phyloP scores from a whole-genome alignment of 768 basidiomycete species.

The Erythrobasidium yunnanense region DNA sequence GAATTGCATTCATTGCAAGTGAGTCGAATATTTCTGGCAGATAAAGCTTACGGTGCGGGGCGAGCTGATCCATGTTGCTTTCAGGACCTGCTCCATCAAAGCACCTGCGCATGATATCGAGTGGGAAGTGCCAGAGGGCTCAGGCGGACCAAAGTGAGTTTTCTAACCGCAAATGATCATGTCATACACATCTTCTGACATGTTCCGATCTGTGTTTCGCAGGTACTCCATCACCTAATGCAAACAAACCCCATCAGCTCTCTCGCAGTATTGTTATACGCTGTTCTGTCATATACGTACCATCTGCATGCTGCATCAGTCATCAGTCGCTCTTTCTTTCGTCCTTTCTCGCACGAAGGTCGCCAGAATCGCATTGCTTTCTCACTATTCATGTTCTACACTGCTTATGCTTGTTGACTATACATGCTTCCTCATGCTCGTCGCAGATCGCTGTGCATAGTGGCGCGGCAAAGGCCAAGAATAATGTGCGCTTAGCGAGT shows the following conservation, averaged over 20 bases:
- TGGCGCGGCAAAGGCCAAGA: no score
- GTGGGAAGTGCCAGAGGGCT: conserved; percentile 93
- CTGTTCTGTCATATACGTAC: no score
- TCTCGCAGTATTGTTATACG: no score
- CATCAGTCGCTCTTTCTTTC: no score
- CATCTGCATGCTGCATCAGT: no score
- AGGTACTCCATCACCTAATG: conserved; percentile 21
- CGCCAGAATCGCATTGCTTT: no score
- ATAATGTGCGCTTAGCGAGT: no score
- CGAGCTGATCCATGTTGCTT: neutral
- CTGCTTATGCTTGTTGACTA: no score
- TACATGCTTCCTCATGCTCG: no score
- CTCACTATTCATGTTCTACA: no score
- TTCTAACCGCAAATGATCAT: neutral
- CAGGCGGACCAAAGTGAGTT: conserved; percentile 76
- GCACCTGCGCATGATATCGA: conserved; percentile 92
- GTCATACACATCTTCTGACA: conserved; percentile 43
- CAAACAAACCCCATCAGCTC: neutral
- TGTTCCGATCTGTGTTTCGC: neutral
- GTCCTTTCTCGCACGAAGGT: no score
- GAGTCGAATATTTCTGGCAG: conserved; percentile 7
- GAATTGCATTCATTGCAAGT: conserved; percentile 49
- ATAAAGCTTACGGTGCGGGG: neutral
- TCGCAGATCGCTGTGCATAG: no score
- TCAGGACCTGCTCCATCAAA: conserved; percentile 93